A percentile compares a stretch with the other conserved stretches of the same genome.
phyloP scores from a whole-genome alignment of 2,329 filamentous ascomycete genomes.

The Diaporthe sp. region DNA sequence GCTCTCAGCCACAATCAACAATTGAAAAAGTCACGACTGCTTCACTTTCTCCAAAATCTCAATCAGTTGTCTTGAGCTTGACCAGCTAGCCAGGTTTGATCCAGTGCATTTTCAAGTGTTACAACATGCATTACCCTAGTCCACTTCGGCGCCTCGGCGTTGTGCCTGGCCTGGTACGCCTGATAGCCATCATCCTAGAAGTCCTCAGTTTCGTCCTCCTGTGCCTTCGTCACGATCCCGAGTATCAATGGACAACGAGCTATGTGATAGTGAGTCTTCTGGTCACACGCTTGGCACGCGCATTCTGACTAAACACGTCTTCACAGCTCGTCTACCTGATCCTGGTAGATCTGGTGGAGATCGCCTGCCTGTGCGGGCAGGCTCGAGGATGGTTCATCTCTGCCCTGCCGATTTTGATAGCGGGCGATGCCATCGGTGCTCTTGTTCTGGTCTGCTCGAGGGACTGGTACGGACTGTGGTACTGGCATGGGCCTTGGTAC shows the following conservation, averaged over 20 bases:
- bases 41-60: background rate
- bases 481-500: slow-evolving; percentile 41
- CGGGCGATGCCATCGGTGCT: slow-evolving; percentile 31
- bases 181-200: slow-evolving; percentile 30
- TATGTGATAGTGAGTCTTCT: slow-evolving; percentile 36
- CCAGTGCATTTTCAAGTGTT: rapidly evolving
- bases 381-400: slow-evolving; percentile 34
- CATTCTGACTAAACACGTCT: background rate
- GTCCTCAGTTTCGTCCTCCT: slow-evolving; percentile 32
- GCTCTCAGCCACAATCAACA: background rate
- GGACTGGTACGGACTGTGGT: slow-evolving; percentile 40
- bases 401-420: slow-evolving; percentile 33
- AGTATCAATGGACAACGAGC: slow-evolving; percentile 29
- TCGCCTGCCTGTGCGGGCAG: slow-evolving; percentile 37
- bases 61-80: background rate
- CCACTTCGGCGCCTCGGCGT: slow-evolving; percentile 30
- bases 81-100: background rate
- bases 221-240: background rate
- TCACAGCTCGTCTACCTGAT: slow-evolving; percentile 37
- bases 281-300: no score
- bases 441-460: slow-evolving; percentile 38
- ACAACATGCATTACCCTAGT: slow-evolving; percentile 18
- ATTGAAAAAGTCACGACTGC: background rate
- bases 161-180: slow-evolving; percentile 26
- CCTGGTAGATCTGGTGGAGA: slow-evolving; percentile 27